phyloP scores from a whole-genome alignment of 306 rosid species.

The Betula pendula region DNA sequence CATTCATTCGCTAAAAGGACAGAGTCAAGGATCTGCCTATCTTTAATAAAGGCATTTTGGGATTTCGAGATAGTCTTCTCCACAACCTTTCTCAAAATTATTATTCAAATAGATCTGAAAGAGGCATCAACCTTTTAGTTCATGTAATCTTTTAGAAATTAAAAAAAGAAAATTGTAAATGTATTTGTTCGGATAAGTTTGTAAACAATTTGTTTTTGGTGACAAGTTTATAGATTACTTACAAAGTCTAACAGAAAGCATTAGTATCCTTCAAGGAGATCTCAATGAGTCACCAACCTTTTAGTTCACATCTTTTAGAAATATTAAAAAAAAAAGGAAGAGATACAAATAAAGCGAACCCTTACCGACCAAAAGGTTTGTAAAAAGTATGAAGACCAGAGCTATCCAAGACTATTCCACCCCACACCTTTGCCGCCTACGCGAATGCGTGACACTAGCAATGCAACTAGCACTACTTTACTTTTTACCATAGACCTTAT shows the following conservation, averaged over 20 bases:
- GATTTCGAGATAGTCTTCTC: too few species aligned
- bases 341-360: background rate
- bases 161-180: background rate
- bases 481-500: background rate
- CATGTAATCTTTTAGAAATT: too few species aligned
- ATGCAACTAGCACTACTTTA: background rate
- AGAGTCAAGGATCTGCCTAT: too few species aligned
- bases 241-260: background rate
- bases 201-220: background rate
- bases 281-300: background rate
- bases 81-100: too few species aligned
- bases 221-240: background rate
- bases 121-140: too few species aligned
- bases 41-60: too few species aligned
- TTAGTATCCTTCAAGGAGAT: background rate
- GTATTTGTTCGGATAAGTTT: background rate
- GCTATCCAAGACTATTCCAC: background rate
- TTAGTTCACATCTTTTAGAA: background rate
- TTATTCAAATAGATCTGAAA: too few species aligned
- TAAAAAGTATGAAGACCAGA: background rate
- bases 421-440: background rate
- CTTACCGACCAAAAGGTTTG: background rate
- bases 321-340: background rate
- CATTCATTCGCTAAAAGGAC: too few species aligned
- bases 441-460: background rate